Percentiles rank a stretch among this genome's conserved stretches.
Conservation (phyloP, 805 yeast genomes). For the Clavispora carvajalis region DNA sequence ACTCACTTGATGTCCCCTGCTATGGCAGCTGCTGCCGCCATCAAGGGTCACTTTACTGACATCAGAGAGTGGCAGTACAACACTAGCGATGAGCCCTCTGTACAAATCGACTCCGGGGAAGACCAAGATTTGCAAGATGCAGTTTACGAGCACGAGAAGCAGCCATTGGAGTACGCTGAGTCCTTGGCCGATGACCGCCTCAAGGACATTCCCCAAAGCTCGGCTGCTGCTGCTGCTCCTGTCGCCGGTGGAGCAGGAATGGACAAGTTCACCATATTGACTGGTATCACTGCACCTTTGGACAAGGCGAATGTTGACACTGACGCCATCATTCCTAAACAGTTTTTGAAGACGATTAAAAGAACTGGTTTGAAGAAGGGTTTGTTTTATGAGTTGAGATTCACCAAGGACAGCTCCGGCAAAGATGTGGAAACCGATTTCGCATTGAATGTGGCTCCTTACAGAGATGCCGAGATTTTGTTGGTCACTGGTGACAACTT, state of each 20-base stretch:
- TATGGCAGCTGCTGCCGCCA: conserved; percentile 99
- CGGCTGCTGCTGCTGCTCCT: conserved; percentile 11
- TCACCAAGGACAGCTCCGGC: conserved; percentile 56
- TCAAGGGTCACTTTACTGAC: conserved; percentile 84
- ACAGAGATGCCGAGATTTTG: conserved; percentile 71
- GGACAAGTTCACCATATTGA: conserved; percentile 68
- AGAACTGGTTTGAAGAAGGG: conserved; percentile 90
- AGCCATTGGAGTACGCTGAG: conserved; percentile 51
- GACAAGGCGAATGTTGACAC: conserved; percentile 96
- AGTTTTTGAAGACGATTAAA: conserved; percentile 94
- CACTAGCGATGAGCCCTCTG: conserved; percentile 54
- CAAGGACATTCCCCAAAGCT: conserved; percentile 55
- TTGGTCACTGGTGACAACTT: conserved; percentile 95
- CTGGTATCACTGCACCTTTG: conserved; percentile 90
- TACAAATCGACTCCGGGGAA: conserved; percentile 38
- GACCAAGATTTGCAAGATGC: conserved; percentile 62
- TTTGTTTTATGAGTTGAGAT: conserved; percentile 87
- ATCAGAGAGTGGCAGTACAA: conserved; percentile 74
- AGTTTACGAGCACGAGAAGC: conserved; percentile 67
- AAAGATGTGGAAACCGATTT: conserved; percentile 83
- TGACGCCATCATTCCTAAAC: conserved; percentile 98
- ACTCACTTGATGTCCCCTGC: conserved; percentile 98
- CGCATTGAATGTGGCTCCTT: conserved; percentile 80
- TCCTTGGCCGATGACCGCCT: conserved; percentile 45
- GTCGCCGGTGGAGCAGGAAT: conserved; percentile 45